Evolutionary conservation across 2,329 filamentous ascomycete genomes (phyloP).

Genomic region (Lecanosticta acicola): DNA sequence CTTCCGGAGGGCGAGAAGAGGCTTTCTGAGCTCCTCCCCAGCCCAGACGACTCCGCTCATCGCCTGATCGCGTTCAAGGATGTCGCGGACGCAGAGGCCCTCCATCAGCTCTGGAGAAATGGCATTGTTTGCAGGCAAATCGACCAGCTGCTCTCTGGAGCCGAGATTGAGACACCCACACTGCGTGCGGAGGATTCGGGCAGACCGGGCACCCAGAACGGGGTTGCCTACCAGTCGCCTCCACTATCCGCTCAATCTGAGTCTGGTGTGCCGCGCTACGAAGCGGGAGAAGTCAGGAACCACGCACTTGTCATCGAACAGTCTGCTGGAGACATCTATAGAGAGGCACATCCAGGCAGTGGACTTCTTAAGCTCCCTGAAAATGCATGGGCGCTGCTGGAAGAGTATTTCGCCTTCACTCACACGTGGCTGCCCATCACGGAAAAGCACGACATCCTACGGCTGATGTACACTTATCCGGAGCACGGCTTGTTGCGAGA

Average conservation of each 20-base stretch:
- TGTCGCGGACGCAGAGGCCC: conserved; percentile 48
- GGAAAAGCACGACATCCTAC: conserved; percentile 59
- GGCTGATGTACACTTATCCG: conserved; percentile 52
- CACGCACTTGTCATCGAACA: neutral
- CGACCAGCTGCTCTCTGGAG: conserved; percentile 54
- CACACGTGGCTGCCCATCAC: conserved; percentile 72
- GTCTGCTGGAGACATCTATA: neutral
- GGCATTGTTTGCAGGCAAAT: conserved; percentile 59
- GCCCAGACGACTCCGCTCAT: conserved; percentile 38
- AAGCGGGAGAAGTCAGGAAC: neutral
- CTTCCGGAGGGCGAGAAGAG: conserved; percentile 52
- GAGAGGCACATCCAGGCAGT: neutral
- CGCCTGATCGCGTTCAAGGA: conserved; percentile 50
- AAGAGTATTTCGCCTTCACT: conserved; percentile 69
- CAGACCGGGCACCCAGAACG: neutral
- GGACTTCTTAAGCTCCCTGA: conserved; percentile 39
- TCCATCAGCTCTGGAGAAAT: conserved; percentile 58
- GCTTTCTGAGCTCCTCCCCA: conserved; percentile 51
- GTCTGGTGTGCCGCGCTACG: conserved; percentile 1
- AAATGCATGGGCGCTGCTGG: conserved; percentile 57
- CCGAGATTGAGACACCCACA: conserved; percentile 22
- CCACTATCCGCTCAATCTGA: conserved; percentile 18
- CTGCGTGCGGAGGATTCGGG: too few species aligned
- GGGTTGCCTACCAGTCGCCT: conserved; percentile 15
- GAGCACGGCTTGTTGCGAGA: conserved; percentile 36